A percentile compares a stretch with the other conserved stretches of the same genome.
Conservation (phyloP, 176 grass and related monocot species). For the Pontederia crassipes region DNA sequence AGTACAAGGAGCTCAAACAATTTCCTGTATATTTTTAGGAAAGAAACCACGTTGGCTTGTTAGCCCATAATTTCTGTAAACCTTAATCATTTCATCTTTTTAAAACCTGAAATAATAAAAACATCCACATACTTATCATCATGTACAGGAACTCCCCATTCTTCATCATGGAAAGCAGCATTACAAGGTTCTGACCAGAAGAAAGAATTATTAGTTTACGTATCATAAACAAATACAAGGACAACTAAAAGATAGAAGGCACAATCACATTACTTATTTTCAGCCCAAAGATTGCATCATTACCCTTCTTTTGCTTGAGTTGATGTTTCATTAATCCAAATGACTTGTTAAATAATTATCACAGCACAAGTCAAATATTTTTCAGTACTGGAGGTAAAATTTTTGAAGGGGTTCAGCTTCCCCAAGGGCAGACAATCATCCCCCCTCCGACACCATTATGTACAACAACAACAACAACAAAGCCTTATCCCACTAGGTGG, state of each 20-base stretch:
- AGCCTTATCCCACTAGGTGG: too few relatives aligned
- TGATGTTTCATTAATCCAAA: too few relatives aligned
- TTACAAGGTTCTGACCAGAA: constrained; percentile 56
- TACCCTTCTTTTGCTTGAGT: too few relatives aligned
- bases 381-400: too few relatives aligned
- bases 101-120: neutral
- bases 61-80: neutral
- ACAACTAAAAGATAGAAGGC: neutral
- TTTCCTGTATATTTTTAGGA: neutral
- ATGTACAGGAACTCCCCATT: constrained; percentile 88
- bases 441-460: too few relatives aligned
- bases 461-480: too few relatives aligned
- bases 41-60: neutral
- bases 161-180: constrained; percentile 84
- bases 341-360: too few relatives aligned
- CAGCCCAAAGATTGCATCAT: neutral
- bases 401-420: too few relatives aligned
- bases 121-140: constrained; percentile 54
- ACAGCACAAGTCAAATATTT: too few relatives aligned
- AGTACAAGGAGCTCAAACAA: constrained; percentile 12
- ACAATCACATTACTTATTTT: neutral
- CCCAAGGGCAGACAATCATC: too few relatives aligned
- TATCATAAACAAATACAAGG: neutral
- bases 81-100: neutral
- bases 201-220: constrained; percentile 1